Evolutionary conservation across 1,284 basidiomycete species (phyloP).

Genomic region (Taiwanofungus camphoratus): DNA sequence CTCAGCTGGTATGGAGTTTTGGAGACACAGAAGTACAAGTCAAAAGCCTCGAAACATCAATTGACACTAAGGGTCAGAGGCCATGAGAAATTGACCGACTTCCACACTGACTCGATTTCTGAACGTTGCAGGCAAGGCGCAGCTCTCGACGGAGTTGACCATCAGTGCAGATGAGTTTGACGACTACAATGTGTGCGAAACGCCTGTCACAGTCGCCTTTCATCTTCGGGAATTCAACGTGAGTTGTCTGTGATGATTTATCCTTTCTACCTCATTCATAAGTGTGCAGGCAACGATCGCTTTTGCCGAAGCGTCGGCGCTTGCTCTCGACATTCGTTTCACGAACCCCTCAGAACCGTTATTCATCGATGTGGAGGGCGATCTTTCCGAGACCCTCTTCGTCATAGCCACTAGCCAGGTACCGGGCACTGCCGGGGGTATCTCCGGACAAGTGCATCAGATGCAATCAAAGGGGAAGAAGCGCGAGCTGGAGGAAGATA

Average conservation of each 20-base stretch:
- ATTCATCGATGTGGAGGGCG: constrained; percentile 67
- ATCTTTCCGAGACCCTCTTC: constrained; percentile 57
- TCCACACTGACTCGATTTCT: too few species aligned
- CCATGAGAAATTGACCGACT: too few species aligned
- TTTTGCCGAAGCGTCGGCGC: constrained; percentile 64
- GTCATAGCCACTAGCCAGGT: constrained; percentile 70
- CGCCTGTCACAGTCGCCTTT: constrained; percentile 65
- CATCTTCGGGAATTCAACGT: constrained; percentile 81
- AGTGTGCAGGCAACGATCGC: constrained; percentile 61
- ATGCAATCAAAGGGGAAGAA: constrained; percentile 13
- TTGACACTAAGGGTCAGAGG: constrained; percentile 53
- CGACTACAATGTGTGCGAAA: constrained; percentile 53
- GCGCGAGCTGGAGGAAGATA: constrained; percentile 17
- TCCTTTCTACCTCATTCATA: constrained; percentile 1
- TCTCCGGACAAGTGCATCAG: constrained; percentile 14
- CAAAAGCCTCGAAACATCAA: constrained; percentile 59
- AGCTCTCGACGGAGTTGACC: constrained; percentile 66
- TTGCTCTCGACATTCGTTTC: constrained; percentile 64
- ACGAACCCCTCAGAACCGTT: constrained; percentile 66
- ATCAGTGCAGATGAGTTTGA: constrained; percentile 76
- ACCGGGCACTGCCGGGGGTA: constrained; percentile 30
- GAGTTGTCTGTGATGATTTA: constrained; percentile 18
- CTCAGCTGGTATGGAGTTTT: constrained; percentile 74
- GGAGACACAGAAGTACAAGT: constrained; percentile 58
- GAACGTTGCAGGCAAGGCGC: constrained; percentile 46